Conservation (phyloP, 2,329 filamentous ascomycete species). For the Pseudocercospora ulei region DNA sequence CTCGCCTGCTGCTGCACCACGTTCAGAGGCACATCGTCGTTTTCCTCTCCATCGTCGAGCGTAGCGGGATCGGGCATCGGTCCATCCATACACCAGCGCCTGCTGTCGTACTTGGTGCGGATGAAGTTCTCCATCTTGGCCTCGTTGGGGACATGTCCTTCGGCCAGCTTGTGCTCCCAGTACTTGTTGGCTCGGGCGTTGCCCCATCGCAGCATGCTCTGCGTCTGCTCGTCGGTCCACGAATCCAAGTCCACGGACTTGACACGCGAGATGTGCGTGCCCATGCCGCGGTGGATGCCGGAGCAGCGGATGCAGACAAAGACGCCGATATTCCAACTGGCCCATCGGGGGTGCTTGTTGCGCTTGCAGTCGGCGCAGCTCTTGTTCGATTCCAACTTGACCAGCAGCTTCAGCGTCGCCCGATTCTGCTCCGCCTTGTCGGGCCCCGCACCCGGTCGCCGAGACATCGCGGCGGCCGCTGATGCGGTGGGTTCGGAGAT, state of each 20-base stretch:
- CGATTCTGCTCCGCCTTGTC: slow-evolving; percentile 89
- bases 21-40: slow-evolving; percentile 67
- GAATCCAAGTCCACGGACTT: slow-evolving; percentile 97
- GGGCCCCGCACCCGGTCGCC: slow-evolving; percentile 63
- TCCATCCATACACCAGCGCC: slow-evolving; percentile 99
- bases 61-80: slow-evolving; percentile 85
- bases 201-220: slow-evolving; percentile 90
- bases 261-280: slow-evolving; percentile 94
- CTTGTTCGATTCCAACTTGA: slow-evolving; percentile 94
- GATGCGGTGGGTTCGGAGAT: no score
- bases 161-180: slow-evolving; percentile 89
- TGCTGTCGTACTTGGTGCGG: slow-evolving; percentile 95
- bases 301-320: slow-evolving; percentile 96
- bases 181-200: slow-evolving; percentile 97
- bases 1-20: slow-evolving; percentile 63
- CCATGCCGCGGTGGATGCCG: slow-evolving; percentile 96
- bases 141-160: slow-evolving; percentile 87
- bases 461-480: slow-evolving; percentile 52
- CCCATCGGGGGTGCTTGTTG: slow-evolving; percentile 99
- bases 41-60: slow-evolving; percentile 60
- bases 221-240: slow-evolving; percentile 96
- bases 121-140: slow-evolving; percentile 99
- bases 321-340: slow-evolving; percentile 94
- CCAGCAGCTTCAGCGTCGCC: slow-evolving; percentile 81
- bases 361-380: slow-evolving; percentile 96